A percentile compares a stretch with the other conserved stretches of the same genome.
phyloP scores from a whole-genome alignment of 2,329 filamentous ascomycete genomes.

The Aureobasidium lini region DNA sequence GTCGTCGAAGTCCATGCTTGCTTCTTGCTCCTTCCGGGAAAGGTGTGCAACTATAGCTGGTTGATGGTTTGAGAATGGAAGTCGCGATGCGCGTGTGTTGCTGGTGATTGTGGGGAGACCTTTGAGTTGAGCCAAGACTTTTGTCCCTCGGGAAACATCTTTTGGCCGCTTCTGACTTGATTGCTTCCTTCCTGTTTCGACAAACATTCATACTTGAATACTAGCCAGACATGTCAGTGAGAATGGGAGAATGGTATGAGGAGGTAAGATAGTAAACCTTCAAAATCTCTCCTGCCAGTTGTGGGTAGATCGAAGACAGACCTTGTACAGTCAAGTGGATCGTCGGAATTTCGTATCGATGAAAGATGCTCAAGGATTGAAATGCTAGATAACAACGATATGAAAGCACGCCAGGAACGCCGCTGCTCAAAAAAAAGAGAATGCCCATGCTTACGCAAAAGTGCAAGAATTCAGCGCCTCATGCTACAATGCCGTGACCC shows the following conservation, averaged over 20 bases:
- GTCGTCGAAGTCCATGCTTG: slow-evolving; percentile 9
- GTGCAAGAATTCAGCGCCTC: background rate
- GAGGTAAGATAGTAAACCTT: too few relatives aligned
- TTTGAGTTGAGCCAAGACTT: background rate
- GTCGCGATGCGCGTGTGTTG: background rate
- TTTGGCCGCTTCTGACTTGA: background rate
- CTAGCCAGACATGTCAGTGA: too few relatives aligned
- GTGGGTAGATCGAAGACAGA: too few relatives aligned
- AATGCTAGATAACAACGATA: background rate
- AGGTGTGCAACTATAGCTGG: too few relatives aligned
- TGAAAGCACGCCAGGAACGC: background rate
- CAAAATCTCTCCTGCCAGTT: too few relatives aligned
- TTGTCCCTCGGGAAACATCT: slow-evolving; percentile 11
- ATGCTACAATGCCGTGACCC: background rate
- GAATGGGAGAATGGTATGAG: too few relatives aligned
- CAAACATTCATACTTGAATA: background rate
- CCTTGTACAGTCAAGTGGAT: too few relatives aligned
- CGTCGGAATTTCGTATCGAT: too few relatives aligned
- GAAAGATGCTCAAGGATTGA: background rate
- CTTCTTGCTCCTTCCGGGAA: background rate
- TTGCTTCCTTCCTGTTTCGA: background rate
- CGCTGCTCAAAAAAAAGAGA: background rate
- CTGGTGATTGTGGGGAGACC: background rate
- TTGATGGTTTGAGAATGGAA: background rate
- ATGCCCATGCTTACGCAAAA: background rate